Evolutionary conservation across 371 early-diverging fungal species (phyloP).

Genomic region (Actinomortierella ambigua): DNA sequence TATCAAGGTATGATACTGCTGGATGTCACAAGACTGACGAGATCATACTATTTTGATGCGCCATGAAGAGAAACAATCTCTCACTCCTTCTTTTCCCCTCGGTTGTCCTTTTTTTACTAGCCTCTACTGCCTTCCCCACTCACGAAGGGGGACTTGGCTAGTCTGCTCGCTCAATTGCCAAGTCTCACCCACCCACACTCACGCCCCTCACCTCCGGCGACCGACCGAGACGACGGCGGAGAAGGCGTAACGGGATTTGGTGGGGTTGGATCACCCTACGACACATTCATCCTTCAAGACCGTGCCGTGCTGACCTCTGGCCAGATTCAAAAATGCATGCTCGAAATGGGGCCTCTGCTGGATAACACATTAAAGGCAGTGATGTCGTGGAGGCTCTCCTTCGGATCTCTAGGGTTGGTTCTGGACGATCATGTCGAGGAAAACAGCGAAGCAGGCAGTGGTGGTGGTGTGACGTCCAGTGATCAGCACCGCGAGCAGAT

Average conservation of each 20-base stretch:
- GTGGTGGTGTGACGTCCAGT: too few relatives aligned
- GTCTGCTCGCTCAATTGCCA: constrained; percentile 34
- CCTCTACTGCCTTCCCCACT: constrained; percentile 33
- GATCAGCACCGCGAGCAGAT: too few relatives aligned
- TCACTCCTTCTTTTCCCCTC: too few relatives aligned
- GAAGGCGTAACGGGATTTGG: constrained; percentile 29
- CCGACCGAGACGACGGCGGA: constrained; percentile 30
- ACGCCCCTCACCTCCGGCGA: constrained; percentile 12
- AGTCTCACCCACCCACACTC: constrained; percentile 22
- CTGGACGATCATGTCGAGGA: too few relatives aligned
- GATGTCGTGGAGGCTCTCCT: constrained; percentile 34
- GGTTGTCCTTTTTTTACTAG: too few relatives aligned
- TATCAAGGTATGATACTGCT: constrained; percentile 37
- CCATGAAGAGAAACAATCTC: too few relatives aligned
- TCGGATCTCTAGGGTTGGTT: constrained; percentile 4
- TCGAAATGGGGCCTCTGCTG: constrained; percentile 34
- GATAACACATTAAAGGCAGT: constrained; percentile 22
- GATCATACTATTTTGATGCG: too few relatives aligned
- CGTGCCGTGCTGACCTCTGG: constrained; percentile 36
- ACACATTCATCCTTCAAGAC: constrained; percentile 24
- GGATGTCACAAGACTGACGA: too few relatives aligned
- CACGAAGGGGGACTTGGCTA: constrained; percentile 28
- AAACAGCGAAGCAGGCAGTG: too few relatives aligned
- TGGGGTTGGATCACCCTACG: constrained; percentile 26
- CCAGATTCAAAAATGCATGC: constrained; percentile 36